Evolutionary conservation across 192 early-diverging fungal genomes (phyloP), one percentile per base, ranked within the genome.

Genomic region (Coemansia sp.): DNA sequence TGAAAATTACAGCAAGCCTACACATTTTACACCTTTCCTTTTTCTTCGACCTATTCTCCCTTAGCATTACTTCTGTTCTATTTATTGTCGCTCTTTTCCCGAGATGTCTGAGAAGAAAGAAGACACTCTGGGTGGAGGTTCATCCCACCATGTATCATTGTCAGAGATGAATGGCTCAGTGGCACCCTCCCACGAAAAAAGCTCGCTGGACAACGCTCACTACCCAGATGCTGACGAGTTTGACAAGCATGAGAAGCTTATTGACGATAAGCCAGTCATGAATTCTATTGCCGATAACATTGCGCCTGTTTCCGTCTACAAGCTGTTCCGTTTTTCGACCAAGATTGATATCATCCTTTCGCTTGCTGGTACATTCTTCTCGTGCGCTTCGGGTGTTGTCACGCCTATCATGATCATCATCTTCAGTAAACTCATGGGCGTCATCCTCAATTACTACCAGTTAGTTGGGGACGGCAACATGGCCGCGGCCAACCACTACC

Each of bases 241-340:
- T 22, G 52, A 56, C 7, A 50, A 61, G 9, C 38, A 47, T 14
- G 64, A 66, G 6, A 20, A 58, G 38, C 48, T 66, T 17, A n/a
- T 40, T 31, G 54, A 68, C 10, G 23, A 61, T 33, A 17, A 25
- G 4, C 52, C 52, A 31, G 19, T 17, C 25, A 30, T n/a, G 9
- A 54, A 31, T 9, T 9, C 52, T 17, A n/a, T 44, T 4, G 15
- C 47, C 17, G 64, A 59, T 6, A 14, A 59, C 29, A 44, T 52
- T 2, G n/a, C 19, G 15, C 65, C 83, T 6, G 68, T 89, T 4
- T 55, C 85, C 2, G 64, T 89, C 15, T 55, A 79, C 41, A 59
- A 82, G 64, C 78, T 95, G 38, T 92, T 88, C 61, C 85, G 87
- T 13, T 95, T 89, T 67, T 87, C 91, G 6, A 82, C 83, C 38